phyloP scores from a whole-genome alignment of 805 yeast species.

The Metschnikowia gelsemii region DNA sequence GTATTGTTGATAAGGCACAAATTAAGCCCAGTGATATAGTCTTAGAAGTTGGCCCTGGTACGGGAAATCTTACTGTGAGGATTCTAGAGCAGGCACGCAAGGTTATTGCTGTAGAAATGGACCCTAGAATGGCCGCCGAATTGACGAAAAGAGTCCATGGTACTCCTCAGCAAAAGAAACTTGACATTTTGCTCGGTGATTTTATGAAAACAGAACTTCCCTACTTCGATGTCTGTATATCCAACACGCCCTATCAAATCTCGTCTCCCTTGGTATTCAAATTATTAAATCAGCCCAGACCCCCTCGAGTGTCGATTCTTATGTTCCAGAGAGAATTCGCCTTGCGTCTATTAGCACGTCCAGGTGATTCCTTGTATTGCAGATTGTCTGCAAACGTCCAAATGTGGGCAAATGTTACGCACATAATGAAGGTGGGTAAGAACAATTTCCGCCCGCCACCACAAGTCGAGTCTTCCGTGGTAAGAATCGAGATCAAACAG shows the following conservation, averaged over 20 bases:
- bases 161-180: constrained; percentile 86
- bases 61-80: constrained; percentile 93
- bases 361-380: constrained; percentile 93
- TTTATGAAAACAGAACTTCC: constrained; percentile 95
- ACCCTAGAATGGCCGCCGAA: constrained; percentile 99
- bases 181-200: constrained; percentile 91
- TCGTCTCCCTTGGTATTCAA: constrained; percentile 96
- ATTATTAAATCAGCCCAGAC: constrained; percentile 82
- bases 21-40: constrained; percentile 91
- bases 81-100: constrained; percentile 89
- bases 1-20: constrained; percentile 94
- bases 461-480: constrained; percentile 95
- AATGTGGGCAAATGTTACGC: constrained; percentile 99
- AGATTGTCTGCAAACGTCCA: constrained; percentile 95
- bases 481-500: constrained; percentile 82
- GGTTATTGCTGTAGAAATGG: constrained; percentile 97
- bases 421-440: constrained; percentile 96
- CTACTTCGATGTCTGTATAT: constrained; percentile 91
- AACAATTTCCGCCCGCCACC: constrained; percentile 98
- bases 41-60: constrained; percentile 98
- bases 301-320: constrained; percentile 91
- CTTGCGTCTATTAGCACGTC: constrained; percentile 85
- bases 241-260: constrained; percentile 97
- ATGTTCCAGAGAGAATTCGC: constrained; percentile 99
- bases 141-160: constrained; percentile 96